Conservation (phyloP, 2,329 filamentous ascomycete species). For the Metarhizium anisopliae region DNA sequence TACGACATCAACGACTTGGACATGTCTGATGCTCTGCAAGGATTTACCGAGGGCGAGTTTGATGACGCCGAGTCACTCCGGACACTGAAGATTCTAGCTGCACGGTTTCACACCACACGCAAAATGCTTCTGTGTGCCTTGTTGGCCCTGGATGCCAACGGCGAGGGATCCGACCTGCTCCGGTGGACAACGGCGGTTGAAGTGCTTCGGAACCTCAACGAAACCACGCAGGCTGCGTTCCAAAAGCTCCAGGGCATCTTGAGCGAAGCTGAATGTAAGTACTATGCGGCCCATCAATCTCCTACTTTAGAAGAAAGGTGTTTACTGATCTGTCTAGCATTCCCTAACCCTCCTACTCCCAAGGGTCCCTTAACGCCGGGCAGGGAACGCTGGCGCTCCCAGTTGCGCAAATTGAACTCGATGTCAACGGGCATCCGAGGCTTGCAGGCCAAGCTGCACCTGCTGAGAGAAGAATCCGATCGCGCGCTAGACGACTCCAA, state of each 20-base stretch:
- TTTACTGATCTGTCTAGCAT: conserved; percentile 29
- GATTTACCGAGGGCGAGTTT: conserved; percentile 57
- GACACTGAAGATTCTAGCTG: conserved; percentile 71
- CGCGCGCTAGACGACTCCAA: conserved; percentile 64
- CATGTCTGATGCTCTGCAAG: conserved; percentile 58
- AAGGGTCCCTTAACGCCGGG: conserved; percentile 57
- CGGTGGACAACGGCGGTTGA: conserved; percentile 74
- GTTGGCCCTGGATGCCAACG: conserved; percentile 75
- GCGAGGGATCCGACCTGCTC: conserved; percentile 64
- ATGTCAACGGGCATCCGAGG: conserved; percentile 85
- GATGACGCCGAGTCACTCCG: conserved; percentile 74
- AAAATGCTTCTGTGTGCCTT: conserved; percentile 86
- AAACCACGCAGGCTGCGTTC: conserved; percentile 52
- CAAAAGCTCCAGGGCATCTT: conserved; percentile 60
- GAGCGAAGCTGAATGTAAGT: conserved; percentile 70
- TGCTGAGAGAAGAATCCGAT: conserved; percentile 84
- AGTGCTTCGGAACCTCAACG: conserved; percentile 58
- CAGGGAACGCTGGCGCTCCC: conserved; percentile 77
- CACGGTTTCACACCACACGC: conserved; percentile 69
- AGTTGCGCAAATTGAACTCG: conserved; percentile 79
- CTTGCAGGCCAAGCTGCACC: conserved; percentile 87
- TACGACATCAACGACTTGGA: conserved; percentile 72
- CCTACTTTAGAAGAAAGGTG: neutral
- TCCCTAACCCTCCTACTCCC: conserved; percentile 45
- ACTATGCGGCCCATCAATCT: neutral